Percentiles rank a stretch among this genome's conserved stretches.
phyloP scores from a whole-genome alignment of 805 yeast genomes.

The Ogataea pilisensis region DNA sequence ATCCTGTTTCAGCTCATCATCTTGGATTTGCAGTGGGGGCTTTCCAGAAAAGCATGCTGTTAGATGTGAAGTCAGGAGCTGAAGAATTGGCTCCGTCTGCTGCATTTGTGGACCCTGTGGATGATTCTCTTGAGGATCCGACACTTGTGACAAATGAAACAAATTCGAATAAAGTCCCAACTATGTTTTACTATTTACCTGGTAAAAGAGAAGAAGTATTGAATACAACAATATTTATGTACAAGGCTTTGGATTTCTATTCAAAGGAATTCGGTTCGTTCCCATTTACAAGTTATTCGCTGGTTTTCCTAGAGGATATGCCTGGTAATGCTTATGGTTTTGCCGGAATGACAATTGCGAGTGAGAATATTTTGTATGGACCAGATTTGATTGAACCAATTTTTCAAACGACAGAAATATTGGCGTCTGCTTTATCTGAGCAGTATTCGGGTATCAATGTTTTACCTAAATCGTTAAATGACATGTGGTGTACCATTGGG shows the following conservation, averaged over 20 bases:
- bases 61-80: conserved; percentile 36
- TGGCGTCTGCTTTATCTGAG: conserved; percentile 68
- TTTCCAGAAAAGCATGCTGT: conserved; percentile 59
- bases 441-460: conserved; percentile 96
- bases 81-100: conserved; percentile 23
- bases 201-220: conserved; percentile 50
- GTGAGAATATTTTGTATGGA: conserved; percentile 63
- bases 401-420: conserved; percentile 58
- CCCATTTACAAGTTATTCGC: conserved; percentile 78
- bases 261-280: conserved; percentile 89
- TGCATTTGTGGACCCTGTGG: conserved; percentile 31
- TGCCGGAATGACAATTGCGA: conserved; percentile 66
- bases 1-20: conserved; percentile 90
- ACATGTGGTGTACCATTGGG: conserved; percentile 87
- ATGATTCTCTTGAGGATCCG: conserved; percentile 29
- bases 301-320: conserved; percentile 66
- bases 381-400: conserved; percentile 76
- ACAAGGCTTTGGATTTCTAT: conserved; percentile 76
- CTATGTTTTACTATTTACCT: conserved; percentile 61
- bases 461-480: conserved; percentile 72
- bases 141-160: conserved; percentile 11
- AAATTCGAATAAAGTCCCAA: conserved; percentile 40
- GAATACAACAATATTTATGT: conserved; percentile 73
- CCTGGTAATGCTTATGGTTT: conserved; percentile 53
- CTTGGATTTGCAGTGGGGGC: conserved; percentile 94